Evolutionary conservation across 495 filamentous ascomycete species (phyloP), one percentile per base, ranked within the genome.

Genomic region (Podospora sp.): DNA sequence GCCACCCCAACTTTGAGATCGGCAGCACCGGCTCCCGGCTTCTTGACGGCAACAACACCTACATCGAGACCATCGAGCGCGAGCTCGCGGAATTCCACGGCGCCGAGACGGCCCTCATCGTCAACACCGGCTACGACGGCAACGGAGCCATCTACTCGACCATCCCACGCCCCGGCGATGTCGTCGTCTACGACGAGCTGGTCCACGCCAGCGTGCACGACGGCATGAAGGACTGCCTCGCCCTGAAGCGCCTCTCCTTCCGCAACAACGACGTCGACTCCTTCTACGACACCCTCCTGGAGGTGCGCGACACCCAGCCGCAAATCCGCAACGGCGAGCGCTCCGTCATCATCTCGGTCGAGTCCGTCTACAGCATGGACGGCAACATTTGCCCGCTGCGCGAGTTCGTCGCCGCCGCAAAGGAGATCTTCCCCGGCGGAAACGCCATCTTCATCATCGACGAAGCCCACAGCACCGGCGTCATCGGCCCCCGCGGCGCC

Each of bases 341-440:
- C 24, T 87, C 83, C 69, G 78, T 89, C 7, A 88, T 94, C 69
- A 81, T 94, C 22, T 87, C 88, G 0, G 80, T 93, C 0, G 92
- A 95, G 72, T 83, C 84, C 1, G 77, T 93, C n/a, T 95, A 95
- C 74, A 92, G 88, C 63, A 95, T 95, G 92, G 91, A 94, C 72
- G 92, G 92, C 0, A 91, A 93, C 75, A 71, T 91, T 9, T 85
- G 84, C 11, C 90, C 89, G 0, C 77, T 95, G 18, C 69, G 73
- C 18, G 80, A 87, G 24, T 83, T 93, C 40, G 79, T 90, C 1
- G 70, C 78, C 7, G 70, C 84, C 0, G 85, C 89, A 0, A 83
- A 92, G 60, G 73, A 76, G 1, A 67, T 86, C 6, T 78, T 93
- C 0, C 86, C 87, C 6, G 51, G 55, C 0, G 78, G 79, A 2